Evolutionary conservation across 2,329 filamentous ascomycete genomes (phyloP), one percentile per base, ranked within the genome.

Genomic region (Arachnomyces sp.): DNA sequence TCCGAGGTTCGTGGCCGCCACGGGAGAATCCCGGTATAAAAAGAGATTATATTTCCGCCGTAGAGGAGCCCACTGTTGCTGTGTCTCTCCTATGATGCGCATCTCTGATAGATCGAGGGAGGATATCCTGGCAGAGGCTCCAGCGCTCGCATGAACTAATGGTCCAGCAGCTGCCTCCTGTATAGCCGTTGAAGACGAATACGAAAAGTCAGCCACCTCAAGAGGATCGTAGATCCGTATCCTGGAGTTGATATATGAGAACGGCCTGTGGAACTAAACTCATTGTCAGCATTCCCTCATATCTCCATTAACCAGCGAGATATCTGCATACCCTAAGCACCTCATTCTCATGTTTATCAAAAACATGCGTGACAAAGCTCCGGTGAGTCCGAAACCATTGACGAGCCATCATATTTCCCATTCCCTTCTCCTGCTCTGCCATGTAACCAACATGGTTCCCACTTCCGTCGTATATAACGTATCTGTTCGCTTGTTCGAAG

Each of bases 401-500:
- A 40, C 78, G 66, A 12, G 69, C 68, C 55, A 82, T 63, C 21
- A 71, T 68, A 40, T 65, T 72, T 2, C 69, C 75, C 40, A 82
- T 60, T 1, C 77, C 75, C 43, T 73, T 73, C 34, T 81, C 78
- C 51, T 74, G 71, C 57, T 82, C 78, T 25, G 76, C 78, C 53
- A 82, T 73, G 49, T 78, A 82, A 9, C 78, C 78, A 32, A 82
- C 68, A 46, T 79, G 78, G 43, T 76, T 74, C 4, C 78, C 78
- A 39, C 74, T 67, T 2, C 76, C 76, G 59, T 81, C 75, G 68
- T 81, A 74, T 36, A 82, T 79, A 11, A 79, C 70, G 53, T 82
- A 82, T 55, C 71, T 71, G 52, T 82, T 82, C 9, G 78, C 77
- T 55, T 82, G 78, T 57, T 82, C 78, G 48, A 81, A 81, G 1